A percentile compares a stretch with the other conserved stretches of the same genome.
Conservation (phyloP, 2,329 filamentous ascomycete genomes). For the Ophidiomyces ophidiicola region DNA sequence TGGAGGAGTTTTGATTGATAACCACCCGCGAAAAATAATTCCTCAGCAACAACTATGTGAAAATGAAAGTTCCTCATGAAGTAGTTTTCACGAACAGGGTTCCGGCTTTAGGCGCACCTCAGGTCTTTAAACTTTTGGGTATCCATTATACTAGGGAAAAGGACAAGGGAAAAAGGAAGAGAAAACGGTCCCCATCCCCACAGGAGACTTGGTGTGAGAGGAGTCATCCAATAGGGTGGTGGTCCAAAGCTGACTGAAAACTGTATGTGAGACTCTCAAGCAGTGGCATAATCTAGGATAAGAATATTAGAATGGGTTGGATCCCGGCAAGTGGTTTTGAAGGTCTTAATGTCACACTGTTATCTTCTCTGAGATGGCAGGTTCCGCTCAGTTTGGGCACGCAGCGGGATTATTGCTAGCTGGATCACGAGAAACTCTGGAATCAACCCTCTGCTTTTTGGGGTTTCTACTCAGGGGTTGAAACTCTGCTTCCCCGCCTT, state of each 20-base stretch:
- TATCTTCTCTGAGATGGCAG: too few species aligned
- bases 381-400: too few species aligned
- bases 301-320: too few species aligned
- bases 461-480: too few species aligned
- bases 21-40: constrained; percentile 6
- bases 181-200: constrained; percentile 10
- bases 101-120: constrained; percentile 5
- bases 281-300: too few species aligned
- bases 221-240: constrained; percentile 11
- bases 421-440: too few species aligned
- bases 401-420: too few species aligned
- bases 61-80: constrained; percentile 6
- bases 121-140: constrained; percentile 9
- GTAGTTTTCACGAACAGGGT: constrained; percentile 3
- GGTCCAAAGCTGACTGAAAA: constrained; percentile 3
- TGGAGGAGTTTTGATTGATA: constrained; percentile 5
- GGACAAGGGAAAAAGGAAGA: constrained; percentile 8
- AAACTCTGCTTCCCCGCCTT: too few species aligned
- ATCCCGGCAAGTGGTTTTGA: too few species aligned
- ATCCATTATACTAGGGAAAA: constrained; percentile 7
- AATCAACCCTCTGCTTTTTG: too few species aligned
- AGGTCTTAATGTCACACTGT: too few species aligned
- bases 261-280: not conserved
- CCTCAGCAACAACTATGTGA: constrained; percentile 8
- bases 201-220: constrained; percentile 9